These are phyloP conservation scores for Entomophthora muscae DNA, from an alignment of 371 early-diverging fungal species.

Conservation along the genomic window DNA sequence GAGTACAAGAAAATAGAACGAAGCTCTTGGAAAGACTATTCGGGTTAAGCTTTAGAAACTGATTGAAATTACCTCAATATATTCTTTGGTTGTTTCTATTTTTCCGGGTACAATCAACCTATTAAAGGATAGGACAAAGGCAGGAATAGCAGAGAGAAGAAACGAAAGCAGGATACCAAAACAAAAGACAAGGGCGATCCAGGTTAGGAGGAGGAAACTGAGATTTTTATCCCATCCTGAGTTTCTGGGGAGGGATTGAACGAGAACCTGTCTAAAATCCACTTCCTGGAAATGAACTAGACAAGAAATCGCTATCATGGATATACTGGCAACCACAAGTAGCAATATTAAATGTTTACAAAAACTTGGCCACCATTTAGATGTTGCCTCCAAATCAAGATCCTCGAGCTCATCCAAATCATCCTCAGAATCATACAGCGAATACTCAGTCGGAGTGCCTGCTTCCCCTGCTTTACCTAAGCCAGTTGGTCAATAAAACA, in stretches of 20 bases:
- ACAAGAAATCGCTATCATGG: background rate
- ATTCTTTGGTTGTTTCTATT: background rate
- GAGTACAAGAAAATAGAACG: background rate
- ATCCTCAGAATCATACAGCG: background rate
- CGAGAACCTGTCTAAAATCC: background rate
- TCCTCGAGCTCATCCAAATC: constrained; percentile 2
- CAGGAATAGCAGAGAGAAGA: background rate
- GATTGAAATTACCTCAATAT: background rate
- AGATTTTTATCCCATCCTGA: background rate
- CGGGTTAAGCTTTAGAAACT: background rate
- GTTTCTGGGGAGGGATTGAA: background rate
- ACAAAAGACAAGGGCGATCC: background rate
- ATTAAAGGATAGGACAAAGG: background rate
- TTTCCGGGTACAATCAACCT: background rate
- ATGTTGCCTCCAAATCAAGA: background rate
- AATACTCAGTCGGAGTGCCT: too few relatives aligned
- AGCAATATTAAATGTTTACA: constrained; percentile 2
- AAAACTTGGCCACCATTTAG: background rate
- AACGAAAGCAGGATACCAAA: background rate
- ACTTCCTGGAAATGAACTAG: background rate
- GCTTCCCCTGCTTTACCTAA: too few relatives aligned
- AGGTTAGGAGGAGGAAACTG: background rate
- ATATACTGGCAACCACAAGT: background rate
- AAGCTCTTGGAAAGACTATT: background rate
- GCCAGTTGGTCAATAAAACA: too few relatives aligned